These are phyloP conservation scores for Trichoderma endophyticum DNA, from an alignment of 2,329 filamentous ascomycete species.

Conservation along the genomic window DNA sequence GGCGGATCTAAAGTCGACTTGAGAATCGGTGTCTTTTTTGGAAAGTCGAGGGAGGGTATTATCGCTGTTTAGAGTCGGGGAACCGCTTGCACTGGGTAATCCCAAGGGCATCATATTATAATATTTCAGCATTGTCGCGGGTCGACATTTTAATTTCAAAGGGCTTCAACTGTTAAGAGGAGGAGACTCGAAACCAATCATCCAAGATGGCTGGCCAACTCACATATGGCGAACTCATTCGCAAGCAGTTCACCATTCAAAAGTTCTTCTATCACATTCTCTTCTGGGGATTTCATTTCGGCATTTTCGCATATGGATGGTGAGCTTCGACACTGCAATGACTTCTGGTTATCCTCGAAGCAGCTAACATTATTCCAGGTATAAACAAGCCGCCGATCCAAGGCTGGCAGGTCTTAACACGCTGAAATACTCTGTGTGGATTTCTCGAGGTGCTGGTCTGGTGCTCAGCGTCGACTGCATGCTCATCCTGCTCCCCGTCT, in stretches of 20 bases:
- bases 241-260: slow-evolving; percentile 63
- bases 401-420: slow-evolving; percentile 75
- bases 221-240: slow-evolving; percentile 44
- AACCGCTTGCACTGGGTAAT: not conserved
- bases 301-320: slow-evolving; percentile 83
- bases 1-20: not conserved
- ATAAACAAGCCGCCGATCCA: slow-evolving; percentile 66
- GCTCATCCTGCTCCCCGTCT: slow-evolving; percentile 91
- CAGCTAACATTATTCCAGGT: slow-evolving; percentile 51
- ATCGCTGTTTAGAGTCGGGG: not conserved
- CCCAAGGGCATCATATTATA: not conserved
- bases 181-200: not conserved
- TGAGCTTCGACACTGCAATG: slow-evolving; percentile 43
- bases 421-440: slow-evolving; percentile 87
- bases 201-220: slow-evolving; percentile 40
- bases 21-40: not conserved
- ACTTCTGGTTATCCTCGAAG: not conserved
- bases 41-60: not conserved
- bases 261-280: slow-evolving; percentile 78
- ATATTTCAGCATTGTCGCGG: slow-evolving; percentile 32
- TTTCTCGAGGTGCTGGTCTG: slow-evolving; percentile 88
- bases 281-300: slow-evolving; percentile 77
- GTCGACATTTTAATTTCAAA: slow-evolving; percentile 48
- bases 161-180: slow-evolving; percentile 20
- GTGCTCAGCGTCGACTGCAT: slow-evolving; percentile 80